Conservation (phyloP, 2,329 filamentous ascomycete genomes). For the Xylaria sp. region DNA sequence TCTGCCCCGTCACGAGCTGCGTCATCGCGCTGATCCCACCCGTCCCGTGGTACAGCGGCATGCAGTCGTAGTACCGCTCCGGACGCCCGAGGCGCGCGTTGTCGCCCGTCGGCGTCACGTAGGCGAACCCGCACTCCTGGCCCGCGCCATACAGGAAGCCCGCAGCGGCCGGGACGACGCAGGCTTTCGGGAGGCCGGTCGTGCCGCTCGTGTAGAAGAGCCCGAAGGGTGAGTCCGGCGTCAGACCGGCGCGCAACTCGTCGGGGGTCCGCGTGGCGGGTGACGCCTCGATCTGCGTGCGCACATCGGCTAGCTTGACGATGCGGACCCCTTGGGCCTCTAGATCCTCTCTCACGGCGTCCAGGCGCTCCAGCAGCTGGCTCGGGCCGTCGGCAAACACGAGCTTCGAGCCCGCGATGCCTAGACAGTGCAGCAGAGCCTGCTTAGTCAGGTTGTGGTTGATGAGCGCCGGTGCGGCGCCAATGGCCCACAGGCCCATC, state of each 20-base stretch:
- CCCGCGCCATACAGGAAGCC: constrained; percentile 50
- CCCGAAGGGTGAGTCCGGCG: constrained; percentile 65
- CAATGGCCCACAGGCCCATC: constrained; percentile 72
- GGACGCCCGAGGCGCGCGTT: constrained; percentile 31
- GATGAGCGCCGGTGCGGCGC: constrained; percentile 75
- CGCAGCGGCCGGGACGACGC: constrained; percentile 65
- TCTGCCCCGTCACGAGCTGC: constrained; percentile 64
- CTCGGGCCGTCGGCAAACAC: constrained; percentile 69
- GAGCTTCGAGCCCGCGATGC: constrained; percentile 65
- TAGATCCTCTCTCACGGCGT: constrained; percentile 66
- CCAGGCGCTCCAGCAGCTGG: constrained; percentile 66
- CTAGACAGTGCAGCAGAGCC: constrained; percentile 73
- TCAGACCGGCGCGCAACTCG: constrained; percentile 63
- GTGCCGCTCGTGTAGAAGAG: constrained; percentile 82
- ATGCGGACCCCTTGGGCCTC: constrained; percentile 63
- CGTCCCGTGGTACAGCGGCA: constrained; percentile 82
- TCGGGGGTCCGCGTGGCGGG: constrained; percentile 65
- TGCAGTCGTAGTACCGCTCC: constrained; percentile 79
- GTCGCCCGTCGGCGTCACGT: constrained; percentile 48
- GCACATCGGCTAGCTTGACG: constrained; percentile 61
- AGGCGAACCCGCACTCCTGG: constrained; percentile 46
- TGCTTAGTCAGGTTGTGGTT: constrained; percentile 75
- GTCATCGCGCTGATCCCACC: constrained; percentile 69
- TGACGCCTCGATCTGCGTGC: constrained; percentile 57
- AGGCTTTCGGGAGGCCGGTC: constrained; percentile 80